Evolutionary conservation across 371 early-diverging fungal genomes (phyloP).

Genomic region (Syncephalis fuscata): DNA sequence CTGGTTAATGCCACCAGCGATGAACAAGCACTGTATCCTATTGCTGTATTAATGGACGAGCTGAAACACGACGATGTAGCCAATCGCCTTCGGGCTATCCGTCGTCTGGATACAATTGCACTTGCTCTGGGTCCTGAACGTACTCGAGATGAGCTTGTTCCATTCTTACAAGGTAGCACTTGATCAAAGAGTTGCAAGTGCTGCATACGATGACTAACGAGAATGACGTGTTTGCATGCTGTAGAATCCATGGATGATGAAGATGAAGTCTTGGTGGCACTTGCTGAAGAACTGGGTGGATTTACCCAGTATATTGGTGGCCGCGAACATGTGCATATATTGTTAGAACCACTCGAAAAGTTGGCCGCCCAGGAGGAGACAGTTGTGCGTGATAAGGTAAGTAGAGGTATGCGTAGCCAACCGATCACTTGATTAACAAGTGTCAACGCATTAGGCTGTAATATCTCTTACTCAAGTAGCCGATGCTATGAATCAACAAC

Average conservation of each 20-base stretch:
- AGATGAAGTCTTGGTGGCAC: conserved; percentile 82
- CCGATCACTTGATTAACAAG: not conserved
- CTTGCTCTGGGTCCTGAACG: conserved; percentile 89
- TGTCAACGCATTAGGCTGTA: conserved; percentile 51
- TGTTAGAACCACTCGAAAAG: conserved; percentile 84
- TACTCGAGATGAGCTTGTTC: conserved; percentile 88
- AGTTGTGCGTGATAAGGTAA: conserved; percentile 87
- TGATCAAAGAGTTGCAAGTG: not conserved
- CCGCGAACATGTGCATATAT: conserved; percentile 60
- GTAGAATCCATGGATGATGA: conserved; percentile 96
- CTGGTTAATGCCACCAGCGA: not conserved
- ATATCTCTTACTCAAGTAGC: conserved; percentile 77
- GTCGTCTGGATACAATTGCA: conserved; percentile 79
- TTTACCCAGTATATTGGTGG: conserved; percentile 89
- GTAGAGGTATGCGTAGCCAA: not conserved
- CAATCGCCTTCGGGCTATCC: conserved; percentile 81
- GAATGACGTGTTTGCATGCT: too few relatives aligned
- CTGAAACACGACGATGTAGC: conserved; percentile 93
- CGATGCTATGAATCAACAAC: conserved; percentile 42
- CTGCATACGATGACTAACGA: not conserved
- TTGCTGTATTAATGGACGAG: conserved; percentile 90
- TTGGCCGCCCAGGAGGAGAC: conserved; percentile 94
- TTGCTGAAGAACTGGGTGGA: conserved; percentile 85
- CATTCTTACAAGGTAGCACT: conserved; percentile 81
- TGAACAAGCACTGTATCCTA: conserved; percentile 36